phyloP scores from a whole-genome alignment of 2,329 filamentous ascomycete genomes.

The Epichloe glyceriae region DNA sequence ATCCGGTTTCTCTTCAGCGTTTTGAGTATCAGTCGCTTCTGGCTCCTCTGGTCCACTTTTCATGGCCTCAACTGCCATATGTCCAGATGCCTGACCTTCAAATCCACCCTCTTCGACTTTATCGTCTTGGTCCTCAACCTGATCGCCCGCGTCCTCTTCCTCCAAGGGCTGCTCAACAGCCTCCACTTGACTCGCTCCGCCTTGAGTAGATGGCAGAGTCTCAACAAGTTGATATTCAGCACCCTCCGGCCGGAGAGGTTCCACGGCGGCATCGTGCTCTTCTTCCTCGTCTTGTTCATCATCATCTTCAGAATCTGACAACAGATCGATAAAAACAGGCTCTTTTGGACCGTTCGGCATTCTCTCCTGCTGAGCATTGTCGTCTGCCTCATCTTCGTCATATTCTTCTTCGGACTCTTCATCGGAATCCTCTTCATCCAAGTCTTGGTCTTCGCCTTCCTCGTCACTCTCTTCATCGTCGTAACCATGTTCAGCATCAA shows the following conservation, averaged over 20 bases:
- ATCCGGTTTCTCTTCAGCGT: not conserved
- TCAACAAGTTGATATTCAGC: not conserved
- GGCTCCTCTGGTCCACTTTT: not conserved
- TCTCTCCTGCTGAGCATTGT: slow-evolving; percentile 1
- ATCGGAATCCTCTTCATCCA: slow-evolving; percentile 7
- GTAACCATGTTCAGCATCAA: slow-evolving; percentile 13
- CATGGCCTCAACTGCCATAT: not conserved
- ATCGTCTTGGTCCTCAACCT: not conserved
- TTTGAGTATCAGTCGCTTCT: not conserved
- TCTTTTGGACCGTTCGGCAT: slow-evolving; percentile 13
- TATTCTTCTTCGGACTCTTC: slow-evolving; percentile 3
- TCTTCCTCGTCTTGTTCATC: not conserved
- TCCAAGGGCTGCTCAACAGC: not conserved
- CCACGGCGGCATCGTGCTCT: not conserved
- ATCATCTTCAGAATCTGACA: slow-evolving; percentile 26
- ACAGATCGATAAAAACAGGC: slow-evolving; percentile 32
- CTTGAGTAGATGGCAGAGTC: not conserved
- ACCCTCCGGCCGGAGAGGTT: not conserved
- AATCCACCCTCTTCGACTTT: not conserved
- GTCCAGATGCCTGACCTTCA: not conserved
- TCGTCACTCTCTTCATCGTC: slow-evolving; percentile 9
- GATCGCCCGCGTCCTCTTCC: not conserved
- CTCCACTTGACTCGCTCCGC: not conserved
- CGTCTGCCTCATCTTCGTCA: slow-evolving; percentile 1
- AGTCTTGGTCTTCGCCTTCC: slow-evolving; percentile 7